Percentiles rank a stretch among this genome's conserved stretches.
These are phyloP conservation scores for Backusella liffmaniae DNA, from an alignment of 192 early-diverging fungal species.

Conservation along the genomic window DNA sequence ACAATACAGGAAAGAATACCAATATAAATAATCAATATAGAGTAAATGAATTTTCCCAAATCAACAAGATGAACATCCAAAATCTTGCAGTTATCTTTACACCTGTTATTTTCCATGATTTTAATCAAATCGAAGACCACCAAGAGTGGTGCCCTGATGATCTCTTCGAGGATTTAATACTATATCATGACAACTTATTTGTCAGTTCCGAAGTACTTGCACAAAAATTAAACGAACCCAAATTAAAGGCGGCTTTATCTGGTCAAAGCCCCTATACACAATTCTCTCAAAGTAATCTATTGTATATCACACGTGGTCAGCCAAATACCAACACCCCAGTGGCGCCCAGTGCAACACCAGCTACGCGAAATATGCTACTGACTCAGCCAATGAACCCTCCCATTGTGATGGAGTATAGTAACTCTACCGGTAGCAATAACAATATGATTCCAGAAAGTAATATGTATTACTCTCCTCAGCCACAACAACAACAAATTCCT, in stretches of 20 bases:
- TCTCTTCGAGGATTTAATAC: conserved; percentile 33
- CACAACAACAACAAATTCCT: neutral
- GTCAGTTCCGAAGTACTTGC: conserved; percentile 1
- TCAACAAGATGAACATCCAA: conserved; percentile 69
- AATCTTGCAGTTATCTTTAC: conserved; percentile 66
- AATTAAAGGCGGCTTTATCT: neutral
- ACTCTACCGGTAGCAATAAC: neutral
- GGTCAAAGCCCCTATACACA: conserved; percentile 8
- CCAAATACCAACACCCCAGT: neutral
- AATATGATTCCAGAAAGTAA: neutral
- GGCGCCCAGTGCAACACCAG: neutral
- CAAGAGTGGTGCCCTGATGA: conserved; percentile 24
- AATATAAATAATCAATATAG: conserved; percentile 27
- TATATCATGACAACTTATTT: conserved; percentile 9
- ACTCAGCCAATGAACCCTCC: conserved; percentile 11
- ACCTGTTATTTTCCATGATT: conserved; percentile 61
- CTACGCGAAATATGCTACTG: neutral
- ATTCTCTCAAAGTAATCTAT: conserved; percentile 12
- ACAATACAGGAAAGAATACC: neutral
- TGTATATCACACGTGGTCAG: neutral
- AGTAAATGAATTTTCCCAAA: conserved; percentile 43
- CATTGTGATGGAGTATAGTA: neutral
- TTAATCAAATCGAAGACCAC: conserved; percentile 38
- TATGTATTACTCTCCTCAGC: neutral
- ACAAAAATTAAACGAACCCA: neutral